Percentiles rank a stretch among this genome's conserved stretches.
Conservation (phyloP, 805 yeast species). For the Lipomyces sp. region DNA sequence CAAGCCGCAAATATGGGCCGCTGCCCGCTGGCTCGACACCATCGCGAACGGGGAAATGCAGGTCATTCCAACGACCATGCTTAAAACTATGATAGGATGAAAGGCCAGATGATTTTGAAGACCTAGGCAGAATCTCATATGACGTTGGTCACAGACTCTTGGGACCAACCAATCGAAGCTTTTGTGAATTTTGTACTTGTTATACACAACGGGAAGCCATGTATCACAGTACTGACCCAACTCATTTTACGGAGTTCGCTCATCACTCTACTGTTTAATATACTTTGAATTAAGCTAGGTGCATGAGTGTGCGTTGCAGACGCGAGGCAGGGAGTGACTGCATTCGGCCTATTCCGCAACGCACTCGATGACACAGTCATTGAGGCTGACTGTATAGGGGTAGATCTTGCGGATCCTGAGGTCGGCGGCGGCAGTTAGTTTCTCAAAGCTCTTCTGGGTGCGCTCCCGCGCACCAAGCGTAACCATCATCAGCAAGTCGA, state of each 20-base stretch:
- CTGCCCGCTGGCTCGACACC: conserved; percentile 1
- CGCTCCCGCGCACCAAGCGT: conserved; percentile 2
- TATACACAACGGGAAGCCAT: no score
- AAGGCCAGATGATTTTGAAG: neutral
- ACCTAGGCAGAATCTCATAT: neutral
- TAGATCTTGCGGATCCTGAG: neutral
- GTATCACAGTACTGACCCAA: no score
- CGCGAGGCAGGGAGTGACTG: no score
- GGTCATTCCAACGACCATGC: neutral
- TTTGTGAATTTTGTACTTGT: no score
- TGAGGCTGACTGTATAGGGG: neutral
- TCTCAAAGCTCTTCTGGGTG: neutral
- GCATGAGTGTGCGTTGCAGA: no score
- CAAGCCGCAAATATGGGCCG: conserved; percentile 1
- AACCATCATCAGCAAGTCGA: conserved; percentile 3
- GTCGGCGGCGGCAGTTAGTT: neutral
- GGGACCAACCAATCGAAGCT: neutral
- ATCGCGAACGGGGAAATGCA: neutral
- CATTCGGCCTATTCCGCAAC: no score
- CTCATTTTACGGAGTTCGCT: no score
- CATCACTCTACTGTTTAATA: no score
- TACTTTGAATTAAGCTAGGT: no score
- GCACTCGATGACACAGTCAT: neutral
- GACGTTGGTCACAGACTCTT: neutral
- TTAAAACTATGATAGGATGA: neutral